phyloP scores from a whole-genome alignment of 2,329 filamentous ascomycete species.

The Hortaea werneckii region DNA sequence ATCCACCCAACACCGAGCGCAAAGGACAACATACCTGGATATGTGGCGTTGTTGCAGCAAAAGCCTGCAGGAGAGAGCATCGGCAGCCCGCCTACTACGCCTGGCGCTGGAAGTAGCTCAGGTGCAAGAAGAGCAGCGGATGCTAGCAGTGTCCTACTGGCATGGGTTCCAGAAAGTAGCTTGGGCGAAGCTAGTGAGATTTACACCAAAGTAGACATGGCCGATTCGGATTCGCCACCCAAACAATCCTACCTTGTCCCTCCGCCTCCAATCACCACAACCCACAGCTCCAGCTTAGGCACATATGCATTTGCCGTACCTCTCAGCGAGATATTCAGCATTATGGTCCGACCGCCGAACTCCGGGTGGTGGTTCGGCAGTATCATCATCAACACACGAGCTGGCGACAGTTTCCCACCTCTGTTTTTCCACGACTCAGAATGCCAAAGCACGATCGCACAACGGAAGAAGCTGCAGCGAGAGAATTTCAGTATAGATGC shows the following conservation, averaged over 20 bases:
- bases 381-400: conserved; percentile 80
- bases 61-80: conserved; percentile 42
- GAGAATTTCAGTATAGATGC: conserved; percentile 63
- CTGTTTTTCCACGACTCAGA: conserved; percentile 97
- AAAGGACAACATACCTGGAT: conserved; percentile 92
- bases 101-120: conserved; percentile 1
- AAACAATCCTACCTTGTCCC: conserved; percentile 85
- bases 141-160: conserved; percentile 68
- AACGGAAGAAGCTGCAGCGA: conserved; percentile 74
- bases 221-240: conserved; percentile 68
- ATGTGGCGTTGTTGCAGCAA: conserved; percentile 86
- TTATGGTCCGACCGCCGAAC: conserved; percentile 82
- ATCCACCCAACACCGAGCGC: conserved; percentile 86
- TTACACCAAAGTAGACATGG: conserved; percentile 91
- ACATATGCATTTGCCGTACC: conserved; percentile 88
- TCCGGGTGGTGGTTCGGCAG: conserved; percentile 98
- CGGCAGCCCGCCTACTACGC: conserved; percentile 3
- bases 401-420: conserved; percentile 87
- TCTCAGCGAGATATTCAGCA: conserved; percentile 78
- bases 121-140: conserved; percentile 26
- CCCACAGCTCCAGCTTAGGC: conserved; percentile 59
- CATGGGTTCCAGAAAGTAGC: conserved; percentile 85
- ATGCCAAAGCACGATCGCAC: conserved; percentile 87
- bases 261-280: conserved; percentile 75
- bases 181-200: conserved; percentile 70